Conservation (phyloP, 2,329 filamentous ascomycete species). For the Didymosphaeria variabile region DNA sequence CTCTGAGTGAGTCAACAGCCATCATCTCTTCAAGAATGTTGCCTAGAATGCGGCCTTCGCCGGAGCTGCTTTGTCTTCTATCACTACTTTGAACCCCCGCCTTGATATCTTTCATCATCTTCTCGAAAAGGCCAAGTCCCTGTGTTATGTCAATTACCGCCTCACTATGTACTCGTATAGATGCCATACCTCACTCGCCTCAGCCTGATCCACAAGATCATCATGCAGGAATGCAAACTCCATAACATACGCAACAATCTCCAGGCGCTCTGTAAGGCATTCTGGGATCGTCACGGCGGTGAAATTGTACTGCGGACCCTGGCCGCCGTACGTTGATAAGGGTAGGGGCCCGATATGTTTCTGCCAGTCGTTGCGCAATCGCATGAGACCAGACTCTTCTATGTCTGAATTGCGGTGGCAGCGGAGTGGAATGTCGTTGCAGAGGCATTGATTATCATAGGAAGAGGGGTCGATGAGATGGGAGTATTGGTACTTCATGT, state of each 20-base stretch:
- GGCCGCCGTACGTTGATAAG: neutral
- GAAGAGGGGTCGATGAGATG: neutral
- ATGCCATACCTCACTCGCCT: neutral
- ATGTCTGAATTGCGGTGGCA: neutral
- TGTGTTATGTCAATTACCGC: neutral
- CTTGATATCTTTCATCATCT: neutral
- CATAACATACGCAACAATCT: neutral
- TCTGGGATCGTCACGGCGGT: neutral
- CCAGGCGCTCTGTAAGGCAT: neutral
- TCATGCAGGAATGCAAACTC: neutral
- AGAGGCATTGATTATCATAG: neutral
- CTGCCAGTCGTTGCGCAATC: neutral
- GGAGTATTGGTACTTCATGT: neutral
- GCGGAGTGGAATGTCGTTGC: neutral
- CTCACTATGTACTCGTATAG: no score
- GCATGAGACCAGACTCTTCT: neutral
- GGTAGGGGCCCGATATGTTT: neutral
- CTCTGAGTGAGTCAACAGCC: neutral
- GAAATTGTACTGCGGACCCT: neutral
- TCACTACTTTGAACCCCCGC: neutral
- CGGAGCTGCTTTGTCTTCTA: no score
- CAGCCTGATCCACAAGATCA: neutral
- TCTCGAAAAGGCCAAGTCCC: neutral
- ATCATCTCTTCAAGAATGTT: neutral
- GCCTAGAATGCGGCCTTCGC: neutral